Conservation (phyloP, 257 asterid species). For the Scutellaria baicalensis region DNA sequence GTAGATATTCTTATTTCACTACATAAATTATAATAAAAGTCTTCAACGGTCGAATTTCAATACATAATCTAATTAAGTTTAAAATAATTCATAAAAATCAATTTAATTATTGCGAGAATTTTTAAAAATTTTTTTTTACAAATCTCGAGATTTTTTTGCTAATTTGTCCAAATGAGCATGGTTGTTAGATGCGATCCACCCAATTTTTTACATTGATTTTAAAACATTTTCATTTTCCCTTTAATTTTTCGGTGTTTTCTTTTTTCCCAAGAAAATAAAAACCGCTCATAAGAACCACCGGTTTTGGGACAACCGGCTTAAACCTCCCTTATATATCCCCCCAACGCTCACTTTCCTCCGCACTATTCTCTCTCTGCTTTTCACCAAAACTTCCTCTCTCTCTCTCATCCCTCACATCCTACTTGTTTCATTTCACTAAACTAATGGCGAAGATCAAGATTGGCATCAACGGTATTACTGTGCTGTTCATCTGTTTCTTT, state of each 20-base stretch:
- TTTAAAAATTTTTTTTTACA: too few relatives aligned
- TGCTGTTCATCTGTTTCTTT: not conserved
- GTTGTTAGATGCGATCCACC: too few relatives aligned
- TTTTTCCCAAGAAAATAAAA: conserved; percentile 32
- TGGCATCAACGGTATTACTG: conserved; percentile 50
- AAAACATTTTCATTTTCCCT: not conserved
- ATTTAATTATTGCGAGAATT: too few relatives aligned
- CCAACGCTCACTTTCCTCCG: not conserved
- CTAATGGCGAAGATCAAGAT: conserved; percentile 55
- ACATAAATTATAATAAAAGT: too few relatives aligned
- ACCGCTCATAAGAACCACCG: conserved; percentile 12
- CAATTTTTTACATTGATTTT: too few relatives aligned
- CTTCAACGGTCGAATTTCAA: too few relatives aligned
- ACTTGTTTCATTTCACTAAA: not conserved
- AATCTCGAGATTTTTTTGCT: too few relatives aligned
- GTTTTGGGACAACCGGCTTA: conserved; percentile 11
- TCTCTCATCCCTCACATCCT: not conserved
- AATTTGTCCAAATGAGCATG: too few relatives aligned
- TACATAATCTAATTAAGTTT: too few relatives aligned
- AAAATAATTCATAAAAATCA: too few relatives aligned
- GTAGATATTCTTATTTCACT: too few relatives aligned
- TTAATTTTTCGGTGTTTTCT: conserved; percentile 3
- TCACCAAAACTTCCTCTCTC: not conserved
- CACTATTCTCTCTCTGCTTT: conserved; percentile 2
- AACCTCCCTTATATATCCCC: conserved; percentile 9